Evolutionary conservation across 371 early-diverging fungal genomes (phyloP).

Genomic region (Mortierella sp.): DNA sequence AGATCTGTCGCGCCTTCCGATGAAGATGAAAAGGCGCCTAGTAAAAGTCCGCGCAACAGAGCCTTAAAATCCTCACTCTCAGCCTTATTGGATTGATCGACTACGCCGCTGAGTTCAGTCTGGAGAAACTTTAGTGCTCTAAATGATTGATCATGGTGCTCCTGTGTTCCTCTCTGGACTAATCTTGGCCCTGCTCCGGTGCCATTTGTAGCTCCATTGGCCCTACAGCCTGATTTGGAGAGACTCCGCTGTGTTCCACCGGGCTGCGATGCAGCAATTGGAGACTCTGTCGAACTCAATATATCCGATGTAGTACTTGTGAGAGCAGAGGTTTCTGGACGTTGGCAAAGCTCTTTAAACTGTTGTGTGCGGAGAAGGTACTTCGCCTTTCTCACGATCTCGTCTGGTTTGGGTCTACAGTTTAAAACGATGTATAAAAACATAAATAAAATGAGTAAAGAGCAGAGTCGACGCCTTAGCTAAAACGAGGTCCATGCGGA

Average conservation of each 20-base stretch:
- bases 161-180: constrained; percentile 37
- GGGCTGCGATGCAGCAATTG: neutral
- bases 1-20: constrained; percentile 5
- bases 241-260: neutral
- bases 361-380: constrained; percentile 78
- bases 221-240: neutral
- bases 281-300: neutral
- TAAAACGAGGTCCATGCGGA: no score
- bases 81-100: constrained; percentile 72
- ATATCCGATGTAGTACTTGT: constrained; percentile 39
- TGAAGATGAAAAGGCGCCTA: constrained; percentile 45
- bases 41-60: constrained; percentile 71
- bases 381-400: constrained; percentile 70
- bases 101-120: constrained; percentile 70
- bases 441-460: neutral
- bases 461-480: no score
- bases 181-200: neutral
- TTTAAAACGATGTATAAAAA: no score
- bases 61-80: constrained; percentile 78
- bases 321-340: constrained; percentile 37
- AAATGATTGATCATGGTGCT: constrained; percentile 55
- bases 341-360: constrained; percentile 74
- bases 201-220: neutral
- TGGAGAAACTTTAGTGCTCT: constrained; percentile 80
- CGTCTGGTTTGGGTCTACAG: constrained; percentile 73